Percentiles rank a stretch among this genome's conserved stretches.
phyloP scores from a whole-genome alignment of 75 land plant species.

The Pseudotsuga menziesii region DNA sequence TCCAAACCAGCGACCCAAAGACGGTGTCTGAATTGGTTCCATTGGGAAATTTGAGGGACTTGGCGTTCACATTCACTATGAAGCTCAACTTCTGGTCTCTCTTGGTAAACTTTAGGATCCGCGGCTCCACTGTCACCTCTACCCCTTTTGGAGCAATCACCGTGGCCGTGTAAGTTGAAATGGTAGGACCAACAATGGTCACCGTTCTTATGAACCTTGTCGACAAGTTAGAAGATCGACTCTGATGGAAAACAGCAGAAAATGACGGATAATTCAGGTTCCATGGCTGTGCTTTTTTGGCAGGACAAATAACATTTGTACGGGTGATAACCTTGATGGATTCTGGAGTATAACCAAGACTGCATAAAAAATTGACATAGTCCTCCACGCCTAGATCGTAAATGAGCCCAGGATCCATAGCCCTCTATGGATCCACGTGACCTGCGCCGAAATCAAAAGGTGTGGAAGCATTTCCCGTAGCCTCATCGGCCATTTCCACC shows the following conservation, averaged over 20 bases:
- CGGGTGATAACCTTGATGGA: conserved; percentile 10
- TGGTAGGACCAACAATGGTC: conserved; percentile 54
- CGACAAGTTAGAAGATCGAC: conserved; percentile 20
- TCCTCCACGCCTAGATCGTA: conserved; percentile 59
- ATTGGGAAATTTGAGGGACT: conserved; percentile 20
- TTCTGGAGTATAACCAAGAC: conserved; percentile 40
- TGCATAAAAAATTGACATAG: conserved; percentile 74
- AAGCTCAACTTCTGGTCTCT: conserved; percentile 47
- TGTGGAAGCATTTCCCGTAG: conserved; percentile 54
- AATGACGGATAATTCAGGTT: conserved; percentile 69
- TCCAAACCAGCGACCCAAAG: conserved; percentile 42
- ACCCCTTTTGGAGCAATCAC: conserved; percentile 36
- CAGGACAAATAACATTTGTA: conserved; percentile 10
- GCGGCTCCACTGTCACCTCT: conserved; percentile 44
- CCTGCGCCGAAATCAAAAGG: conserved; percentile 79
- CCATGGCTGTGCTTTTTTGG: conserved; percentile 29
- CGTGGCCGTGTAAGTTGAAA: conserved; percentile 28
- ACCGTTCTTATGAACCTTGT: conserved; percentile 52
- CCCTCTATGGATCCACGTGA: conserved; percentile 57
- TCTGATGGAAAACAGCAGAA: conserved; percentile 44
- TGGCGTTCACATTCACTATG: conserved; percentile 30
- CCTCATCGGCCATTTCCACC: conserved; percentile 35
- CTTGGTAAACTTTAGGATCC: conserved; percentile 34
- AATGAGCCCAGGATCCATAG: conserved; percentile 76
- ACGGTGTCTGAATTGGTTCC: conserved; percentile 34